Evolutionary conservation across 2,329 filamentous ascomycete genomes (phyloP), one percentile per base, ranked within the genome.

Genomic region (Ophiostoma himal-ulmi): DNA sequence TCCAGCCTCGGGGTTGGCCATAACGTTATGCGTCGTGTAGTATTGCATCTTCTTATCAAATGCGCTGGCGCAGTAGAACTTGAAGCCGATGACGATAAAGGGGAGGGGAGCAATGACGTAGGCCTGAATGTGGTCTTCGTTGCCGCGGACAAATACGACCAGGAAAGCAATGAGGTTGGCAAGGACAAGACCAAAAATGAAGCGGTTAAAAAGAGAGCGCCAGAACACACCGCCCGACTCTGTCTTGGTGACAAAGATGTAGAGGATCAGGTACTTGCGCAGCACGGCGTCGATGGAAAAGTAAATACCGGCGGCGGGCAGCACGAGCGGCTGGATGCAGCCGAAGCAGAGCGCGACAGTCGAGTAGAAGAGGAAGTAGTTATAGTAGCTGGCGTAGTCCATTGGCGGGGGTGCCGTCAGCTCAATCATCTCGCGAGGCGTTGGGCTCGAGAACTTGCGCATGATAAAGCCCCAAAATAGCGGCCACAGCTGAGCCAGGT

Each of bases 351-450:
- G 83, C 0, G 93, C 91, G 41, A 98, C 91, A 0, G 94, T 97
- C 34, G 91, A 85, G 81, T 98, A 99, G 81, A 92, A 99, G 39
- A 98, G 83, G 80, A 97, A 97, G 79, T 96, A 98, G 79, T 97
- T 98, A 85, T 97, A 99, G 81, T 98, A 98, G 75, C 88, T 93
- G 71, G 95, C 93, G 77, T 97, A 98, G 75, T 98, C 94, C 78
- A 99, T 97, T 0, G 92, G 84, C 1, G 92, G 94, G 0, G 95
- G 95, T 3, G 95, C 95, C 0, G 94, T 97, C 77, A 95, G 87
- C 78, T 97, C 92, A 75, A 98, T 98, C 75, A 95, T 83, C 78
- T 97, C 91, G 75, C 95, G 86, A 5, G 95, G 95, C 2, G 95
- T 98, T 3, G 94, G 94, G 72, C 88, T 90, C 36, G 92, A 86